Evolutionary conservation across 192 early-diverging fungal species (phyloP), one percentile per base, ranked within the genome.

Genomic region (Podila verticillata): DNA sequence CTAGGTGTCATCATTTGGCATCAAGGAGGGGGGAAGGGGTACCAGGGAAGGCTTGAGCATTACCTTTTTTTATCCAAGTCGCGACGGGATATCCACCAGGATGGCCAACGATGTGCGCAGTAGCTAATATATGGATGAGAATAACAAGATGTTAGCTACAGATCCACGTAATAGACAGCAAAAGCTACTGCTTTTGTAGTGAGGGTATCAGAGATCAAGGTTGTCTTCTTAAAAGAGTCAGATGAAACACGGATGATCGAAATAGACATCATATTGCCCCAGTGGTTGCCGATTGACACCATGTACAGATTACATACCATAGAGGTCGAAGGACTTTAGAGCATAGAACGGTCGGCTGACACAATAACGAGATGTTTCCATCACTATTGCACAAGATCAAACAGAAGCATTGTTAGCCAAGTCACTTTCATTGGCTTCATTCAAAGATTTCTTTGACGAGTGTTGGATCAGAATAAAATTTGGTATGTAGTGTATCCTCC

Each of bases 221-320:
- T 72, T 80, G 70, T 80, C 77, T 80, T 80, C 77, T 68, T 64
- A 51, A 80, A 28, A 66, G 36, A 80, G 36, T 67, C 77, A 80
- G 77, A 80, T 80, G 77, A 80, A 80, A 80, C 77, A 80, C 77
- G 77, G 77, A 80, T 80, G 77, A 80, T 80, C 77, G 66, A 72
- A n/a, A 54, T 66, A 66, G 68, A 80, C 77, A 80, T 80, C 77
- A 80, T 80, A 72, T 80, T 72, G 77, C 77, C 75, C 31, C 34
- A 35, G n/a, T 26, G 59, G 3, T 48, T 51, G 26, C n/a, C 12
- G 1, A 63, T 17, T 26, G 19, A 6, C 39, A 20, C 19, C 22
- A 28, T 4, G 15, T 22, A 64, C 20, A 32, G 44, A 4, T 3
- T 44, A 66, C 66, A 56, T 74, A 74, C 73, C 73, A 57, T 54